A percentile compares a stretch with the other conserved stretches of the same genome.
Conservation (phyloP, 805 yeast genomes). For the Wickerhamiella brachini region DNA sequence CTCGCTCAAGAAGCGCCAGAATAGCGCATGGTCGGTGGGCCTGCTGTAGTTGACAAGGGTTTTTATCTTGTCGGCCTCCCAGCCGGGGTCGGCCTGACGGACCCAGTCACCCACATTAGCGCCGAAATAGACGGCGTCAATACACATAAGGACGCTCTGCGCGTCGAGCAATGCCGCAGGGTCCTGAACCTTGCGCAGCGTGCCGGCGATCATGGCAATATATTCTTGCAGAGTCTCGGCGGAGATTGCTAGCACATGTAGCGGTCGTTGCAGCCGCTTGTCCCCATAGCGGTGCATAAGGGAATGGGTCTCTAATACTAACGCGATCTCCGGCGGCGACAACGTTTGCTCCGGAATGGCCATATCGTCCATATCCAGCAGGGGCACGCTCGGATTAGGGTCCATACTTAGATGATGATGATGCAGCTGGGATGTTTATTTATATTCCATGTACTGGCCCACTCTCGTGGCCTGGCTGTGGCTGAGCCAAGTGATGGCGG, state of each 20-base stretch:
- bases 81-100: not conserved
- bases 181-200: not conserved
- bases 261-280: not conserved
- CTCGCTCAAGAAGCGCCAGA: not conserved
- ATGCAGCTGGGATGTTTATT: not conserved
- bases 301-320: not conserved
- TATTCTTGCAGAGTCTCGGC: not conserved
- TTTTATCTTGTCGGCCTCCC: not conserved
- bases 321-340: not conserved
- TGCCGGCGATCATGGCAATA: not conserved
- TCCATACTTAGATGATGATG: not conserved
- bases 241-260: not conserved
- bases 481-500: not conserved
- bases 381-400: not conserved
- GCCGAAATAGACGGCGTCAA: not conserved
- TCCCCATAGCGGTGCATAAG: not conserved
- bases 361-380: not conserved
- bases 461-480: not conserved
- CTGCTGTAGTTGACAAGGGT: not conserved
- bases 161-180: not conserved
- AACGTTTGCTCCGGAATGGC: conserved; percentile 1
- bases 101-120: not conserved
- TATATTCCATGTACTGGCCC: not conserved
- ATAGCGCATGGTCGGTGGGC: not conserved
- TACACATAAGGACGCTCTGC: not conserved